Base-by-base conservation (phyloP, 441 rosid species). In the Brassica balearica region DNA sequence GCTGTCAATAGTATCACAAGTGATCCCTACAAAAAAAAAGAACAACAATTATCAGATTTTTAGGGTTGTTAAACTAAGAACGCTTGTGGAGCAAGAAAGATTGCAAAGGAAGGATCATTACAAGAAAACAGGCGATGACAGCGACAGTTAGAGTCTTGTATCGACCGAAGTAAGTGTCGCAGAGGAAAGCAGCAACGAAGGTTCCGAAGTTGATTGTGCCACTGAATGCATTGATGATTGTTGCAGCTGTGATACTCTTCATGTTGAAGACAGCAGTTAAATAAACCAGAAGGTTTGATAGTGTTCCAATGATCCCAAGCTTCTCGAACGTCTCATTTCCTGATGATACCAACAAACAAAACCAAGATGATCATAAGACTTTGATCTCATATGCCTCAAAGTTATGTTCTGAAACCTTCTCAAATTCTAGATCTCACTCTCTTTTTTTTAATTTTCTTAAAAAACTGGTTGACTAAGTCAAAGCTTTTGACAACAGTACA, bases 311-410 rank as follows among this genome's bases (percentile, higher is more conserved):
- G 46, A 92, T 85, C 8, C 96, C 96, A 58, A 91, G 86, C 83
- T 87, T 91, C 85, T 90, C 96, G 72, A 91, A 91, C 3, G 89
- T 85, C 81, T 91, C 96, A 70, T 91, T 91, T 71, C 96, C 96
- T 91, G 86, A 46, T 69, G 2, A 25, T 55, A 68, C 41, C 59
- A 65, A 69, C 62, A 79, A 60, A 62, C 27, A 73, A 48, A 17
- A 56, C 60, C 65, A 27, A 19, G 12, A 46, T 2, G 6, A 58
- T 1, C 60, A 55, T 68, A 20, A 17, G 53, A 48, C 29, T 38
- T 14, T 17, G 11, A 43, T 56, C 55, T 53, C 59, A 53, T 14
- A 53, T 53, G 22, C 22, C 11, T 2, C 5, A 34, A 32, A 20
- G 20, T 15, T 56, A 17, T 51, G 65, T 23, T 69, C 20, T 23